Base-by-base conservation (phyloP, 2,329 filamentous ascomycete species). In the Sporothrix pallida region DNA sequence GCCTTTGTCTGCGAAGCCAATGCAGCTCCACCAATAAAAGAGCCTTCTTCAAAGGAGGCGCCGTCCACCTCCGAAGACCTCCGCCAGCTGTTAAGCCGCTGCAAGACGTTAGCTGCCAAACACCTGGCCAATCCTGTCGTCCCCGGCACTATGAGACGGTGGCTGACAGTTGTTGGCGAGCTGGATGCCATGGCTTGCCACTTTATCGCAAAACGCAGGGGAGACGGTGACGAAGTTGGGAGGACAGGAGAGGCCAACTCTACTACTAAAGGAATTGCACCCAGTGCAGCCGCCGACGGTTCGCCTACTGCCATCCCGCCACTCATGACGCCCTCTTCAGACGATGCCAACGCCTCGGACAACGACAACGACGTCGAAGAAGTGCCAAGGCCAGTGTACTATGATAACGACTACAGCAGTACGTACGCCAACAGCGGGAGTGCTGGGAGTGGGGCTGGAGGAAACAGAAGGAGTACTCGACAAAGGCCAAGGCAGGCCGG, bases 1-100 rank as follows among this genome's bases (percentile, higher is more conserved):
- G 80, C 82, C 56, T 77, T 84, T 79, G 67, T 83, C 78, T 79
- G 78, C 60, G 74, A 78, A 65, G 71, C 63, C n/a, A 37, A 15
- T 37, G 31, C 50, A 42, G 50, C n/a, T 1, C 31, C 31, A 3
- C 31, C 31, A 37, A 23, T 5, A 23, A 56, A 62, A 31, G 26
- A 37, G 17, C 8, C 52, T n/a, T 9, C 15, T 10, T 10, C 58
- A 17, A 62, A 26, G 23, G 8, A 12, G 1, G 15, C 15, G 13
- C 10, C 52, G 56, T 2, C 52, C 2, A 1, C 37, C 31, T 5
- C 44, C 15, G 17, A 26, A 2, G 68, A 73, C 44, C 37, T 50
- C 5, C 42, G 72, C 12, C 26, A 62, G n/a, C 68, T 73, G 1
- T 58, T 73, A 2, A 46, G 37, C 31, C 31, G 42, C 17, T 70